Base-by-base conservation (phyloP, 108 stramenopile species). In the Cyclotella distinguenda region DNA sequence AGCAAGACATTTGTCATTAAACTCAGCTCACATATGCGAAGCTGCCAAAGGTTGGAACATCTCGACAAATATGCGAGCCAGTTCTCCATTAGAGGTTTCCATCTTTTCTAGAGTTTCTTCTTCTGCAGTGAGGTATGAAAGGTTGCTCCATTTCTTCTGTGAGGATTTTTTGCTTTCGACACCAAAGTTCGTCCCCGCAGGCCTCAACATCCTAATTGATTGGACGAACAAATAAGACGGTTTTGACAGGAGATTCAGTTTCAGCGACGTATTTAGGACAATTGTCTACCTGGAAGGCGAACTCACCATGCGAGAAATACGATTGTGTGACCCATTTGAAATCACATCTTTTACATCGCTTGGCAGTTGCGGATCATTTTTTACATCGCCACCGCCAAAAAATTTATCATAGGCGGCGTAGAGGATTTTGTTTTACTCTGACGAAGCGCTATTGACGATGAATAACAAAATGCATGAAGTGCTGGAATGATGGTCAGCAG, bases 21-120 rank as follows among this genome's bases (percentile, higher is more conserved):
- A 92, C 2, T 86, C 74, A 13, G 85, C 83, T 2, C 70, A 66
- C 42, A 92, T 92, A 44, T 87, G 80, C 3, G 86, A 75, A 8
- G 86, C 84, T 35, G 88, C 91, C 16, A 92, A 74, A 11, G 91
- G 91, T 74, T 92, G 91, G 44, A 92, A 92, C 91, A 92, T 92
- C 55, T 92, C 91, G 2, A 92, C 91, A 64, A 92, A 89, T 12
- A 89, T 39, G 26, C 91, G 72, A 10, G 88, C 88, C 66, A 92
- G 66, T 75, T 92, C 91, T 27, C 91, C 84, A 72, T 92, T 84
- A 28, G 88, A 89, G 31, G 76, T 82, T 60, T 92, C 84, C 25
- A 92, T 71, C 42, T 60, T 64, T 27, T 72, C 73, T 38, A 66
- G 60, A 0, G 85, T 89, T 6, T 68, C 81, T 18, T 74, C 55